A percentile compares a stretch with the other conserved stretches of the same genome.
Evolutionary conservation across 2,329 filamentous ascomycete species (phyloP).

Genomic region (Exophiala alcalophila): DNA sequence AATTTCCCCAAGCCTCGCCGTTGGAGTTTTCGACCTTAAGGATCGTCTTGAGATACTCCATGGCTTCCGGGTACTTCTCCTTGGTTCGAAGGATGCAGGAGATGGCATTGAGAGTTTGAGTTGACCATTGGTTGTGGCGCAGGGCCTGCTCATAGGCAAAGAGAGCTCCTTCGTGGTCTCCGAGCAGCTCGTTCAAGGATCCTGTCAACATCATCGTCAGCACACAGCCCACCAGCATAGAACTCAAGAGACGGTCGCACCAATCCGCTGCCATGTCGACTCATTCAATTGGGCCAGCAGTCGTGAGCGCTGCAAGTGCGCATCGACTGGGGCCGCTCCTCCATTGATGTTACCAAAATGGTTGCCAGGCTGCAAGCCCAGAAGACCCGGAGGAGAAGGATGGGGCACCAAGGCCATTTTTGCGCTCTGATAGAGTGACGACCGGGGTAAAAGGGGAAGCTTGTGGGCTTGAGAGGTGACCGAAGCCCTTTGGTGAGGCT

Average conservation of each 20-base stretch:
- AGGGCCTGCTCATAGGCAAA: slow-evolving; percentile 87
- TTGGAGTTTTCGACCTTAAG: slow-evolving; percentile 84
- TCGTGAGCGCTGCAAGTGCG: slow-evolving; percentile 45
- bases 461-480: no score
- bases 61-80: slow-evolving; percentile 89
- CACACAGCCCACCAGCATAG: no score
- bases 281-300: slow-evolving; percentile 79
- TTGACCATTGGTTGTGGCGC: slow-evolving; percentile 81
- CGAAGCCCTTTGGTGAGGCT: no score
- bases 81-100: slow-evolving; percentile 86
- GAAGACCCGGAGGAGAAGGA: slow-evolving; percentile 25
- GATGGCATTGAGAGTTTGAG: slow-evolving; percentile 89
- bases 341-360: slow-evolving; percentile 50
- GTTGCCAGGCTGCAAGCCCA: slow-evolving; percentile 21
- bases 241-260: no score
- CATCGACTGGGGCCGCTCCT: slow-evolving; percentile 50
- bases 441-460: no score
- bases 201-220: slow-evolving; percentile 51
- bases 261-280: slow-evolving; percentile 85
- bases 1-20: slow-evolving; percentile 93
- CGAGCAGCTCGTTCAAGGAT: slow-evolving; percentile 80
- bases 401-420: slow-evolving; percentile 25
- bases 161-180: slow-evolving; percentile 84
- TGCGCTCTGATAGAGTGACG: neutral
- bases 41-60: slow-evolving; percentile 89